These are phyloP conservation scores for Eutypella sp. DNA, from an alignment of 2,329 filamentous ascomycete species.

Conservation along the genomic window DNA sequence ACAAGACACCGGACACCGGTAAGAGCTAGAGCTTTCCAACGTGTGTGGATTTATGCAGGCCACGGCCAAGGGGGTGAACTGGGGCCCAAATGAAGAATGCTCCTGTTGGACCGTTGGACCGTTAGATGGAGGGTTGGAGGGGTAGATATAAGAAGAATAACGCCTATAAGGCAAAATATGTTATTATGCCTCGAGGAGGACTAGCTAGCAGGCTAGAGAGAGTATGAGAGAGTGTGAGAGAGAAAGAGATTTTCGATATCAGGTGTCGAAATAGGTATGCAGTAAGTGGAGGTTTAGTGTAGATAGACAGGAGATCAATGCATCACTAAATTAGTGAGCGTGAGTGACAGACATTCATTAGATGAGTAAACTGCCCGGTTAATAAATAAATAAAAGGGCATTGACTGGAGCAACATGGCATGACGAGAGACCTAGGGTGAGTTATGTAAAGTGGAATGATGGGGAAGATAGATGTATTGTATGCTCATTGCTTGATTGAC, in stretches of 20 bases:
- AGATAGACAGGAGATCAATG: background rate
- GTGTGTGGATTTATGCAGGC: conserved; percentile 4
- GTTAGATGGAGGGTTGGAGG: too few relatives aligned
- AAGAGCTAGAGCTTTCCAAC: conserved; percentile 18
- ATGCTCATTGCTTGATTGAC: too few relatives aligned
- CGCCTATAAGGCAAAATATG: too few relatives aligned
- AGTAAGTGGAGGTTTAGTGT: background rate
- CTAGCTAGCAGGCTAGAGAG: background rate
- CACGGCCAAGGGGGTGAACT: background rate
- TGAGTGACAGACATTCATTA: background rate
- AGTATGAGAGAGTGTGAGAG: background rate
- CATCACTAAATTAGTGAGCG: background rate
- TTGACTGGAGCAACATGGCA: conserved; percentile 27
- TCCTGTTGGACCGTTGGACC: too few relatives aligned
- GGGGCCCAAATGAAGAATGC: background rate
- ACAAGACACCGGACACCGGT: too few relatives aligned
- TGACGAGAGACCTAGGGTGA: conserved; percentile 15
- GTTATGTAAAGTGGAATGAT: conserved; percentile 12
- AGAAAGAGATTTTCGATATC: background rate
- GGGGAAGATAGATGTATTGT: conserved; percentile 9
- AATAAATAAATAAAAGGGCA: conserved; percentile 14
- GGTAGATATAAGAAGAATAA: background rate
- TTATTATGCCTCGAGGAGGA: too few relatives aligned
- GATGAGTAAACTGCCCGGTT: conserved; percentile 15
- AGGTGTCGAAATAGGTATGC: background rate